Evolutionary conservation across 768 basidiomycete genomes (phyloP), one percentile per base, ranked within the genome.

Genomic region (Tulasnella sp.): DNA sequence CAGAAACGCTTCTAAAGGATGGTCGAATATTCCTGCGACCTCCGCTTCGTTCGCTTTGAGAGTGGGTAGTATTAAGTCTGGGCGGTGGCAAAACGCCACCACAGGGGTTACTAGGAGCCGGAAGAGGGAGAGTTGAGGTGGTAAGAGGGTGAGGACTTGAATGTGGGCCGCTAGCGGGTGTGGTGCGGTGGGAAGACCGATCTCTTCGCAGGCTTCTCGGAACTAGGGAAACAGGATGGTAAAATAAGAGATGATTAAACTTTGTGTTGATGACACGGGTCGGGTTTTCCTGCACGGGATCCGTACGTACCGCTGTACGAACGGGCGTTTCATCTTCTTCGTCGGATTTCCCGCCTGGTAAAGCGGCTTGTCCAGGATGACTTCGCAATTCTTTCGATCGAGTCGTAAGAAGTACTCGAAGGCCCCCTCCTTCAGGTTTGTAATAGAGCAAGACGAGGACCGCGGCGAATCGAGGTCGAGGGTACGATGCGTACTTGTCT

Each of bases 181-280:
- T 8, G 77, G 77, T 77, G 87, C 79, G 2, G 91, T 84, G 0
- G 94, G 92, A 2, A 97, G 88, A 1, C 86, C 90, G 28, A 97
- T 93, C 87, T 97, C 96, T 86, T 97, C 96, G 79, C 90, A 85
- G 0, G 96, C 96, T 86, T 97, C 96, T 80, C 96, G 89, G 74
- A 89, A 89, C 96, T 96, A 83, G 34, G 28, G 16, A 22, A 54
- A 28, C 1, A 31, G 11, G 1, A 16, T 16, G 8, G 11, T 9
- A 77, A 48, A 77, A 22, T n/a, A 44, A 22, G n/a, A 24, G 50
- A 28, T 2, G 37, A 34, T 1, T n/a, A 34, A 20, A 12, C 11
- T 1, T n/a, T 2, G 12, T 7, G 4, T 24, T 24, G 31, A 8
- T 78, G 18, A 60, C 1, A 60, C 22, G 22, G 8, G 37, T 2